A percentile compares a stretch with the other conserved stretches of the same genome.
These are phyloP conservation scores for Sugiyamaella marilandica DNA, from an alignment of 805 yeast genomes.

Conservation along the genomic window DNA sequence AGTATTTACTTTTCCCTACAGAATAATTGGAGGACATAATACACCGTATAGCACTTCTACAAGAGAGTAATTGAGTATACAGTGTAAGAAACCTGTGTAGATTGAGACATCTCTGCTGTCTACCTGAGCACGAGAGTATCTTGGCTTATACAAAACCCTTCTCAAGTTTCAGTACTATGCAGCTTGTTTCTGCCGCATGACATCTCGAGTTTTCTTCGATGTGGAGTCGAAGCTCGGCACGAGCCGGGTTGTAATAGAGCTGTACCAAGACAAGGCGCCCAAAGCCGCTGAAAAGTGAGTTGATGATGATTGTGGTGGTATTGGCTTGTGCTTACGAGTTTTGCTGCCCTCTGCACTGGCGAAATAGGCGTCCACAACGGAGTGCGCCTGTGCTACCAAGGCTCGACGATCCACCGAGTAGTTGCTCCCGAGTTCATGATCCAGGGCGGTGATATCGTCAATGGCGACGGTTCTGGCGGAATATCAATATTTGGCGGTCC, in stretches of 20 bases:
- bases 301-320: background rate
- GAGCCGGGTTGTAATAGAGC: conserved; percentile 20
- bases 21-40: too few species aligned
- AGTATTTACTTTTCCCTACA: too few species aligned
- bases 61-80: too few species aligned
- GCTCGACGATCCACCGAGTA: conserved; percentile 79
- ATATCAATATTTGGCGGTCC: conserved; percentile 16
- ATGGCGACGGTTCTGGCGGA: conserved; percentile 57
- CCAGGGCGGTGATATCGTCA: conserved; percentile 85
- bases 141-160: too few species aligned
- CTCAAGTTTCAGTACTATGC: too few species aligned
- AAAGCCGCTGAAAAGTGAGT: conserved; percentile 21
- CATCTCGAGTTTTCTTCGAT: conserved; percentile 18
- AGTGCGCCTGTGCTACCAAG: conserved; percentile 44
- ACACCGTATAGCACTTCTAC: too few species aligned
- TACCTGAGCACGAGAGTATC: too few species aligned
- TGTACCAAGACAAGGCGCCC: conserved; percentile 19
- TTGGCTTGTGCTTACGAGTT: conserved; percentile 26
- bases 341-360: conserved; percentile 88
- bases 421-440: conserved; percentile 93
- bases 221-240: conserved; percentile 16
- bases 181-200: background rate
- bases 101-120: too few species aligned
- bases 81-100: too few species aligned
- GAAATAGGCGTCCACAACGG: conserved; percentile 62